A percentile compares a stretch with the other conserved stretches of the same genome.
Conservation (phyloP, 805 yeast species). For the Nematodospora valgi region DNA sequence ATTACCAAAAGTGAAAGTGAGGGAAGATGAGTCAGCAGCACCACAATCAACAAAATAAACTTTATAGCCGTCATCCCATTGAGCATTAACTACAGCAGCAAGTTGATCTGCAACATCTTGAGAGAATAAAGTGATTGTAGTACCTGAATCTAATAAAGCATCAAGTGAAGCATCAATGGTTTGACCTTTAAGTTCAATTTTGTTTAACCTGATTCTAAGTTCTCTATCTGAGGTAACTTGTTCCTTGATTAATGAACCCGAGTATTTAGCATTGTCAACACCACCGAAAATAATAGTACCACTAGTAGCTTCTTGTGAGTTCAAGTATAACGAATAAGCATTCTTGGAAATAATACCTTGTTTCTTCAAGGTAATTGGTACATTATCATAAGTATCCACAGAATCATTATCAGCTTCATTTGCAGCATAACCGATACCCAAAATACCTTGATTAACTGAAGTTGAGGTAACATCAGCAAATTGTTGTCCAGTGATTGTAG, state of each 20-base stretch:
- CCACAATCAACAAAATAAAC: constrained; percentile 5
- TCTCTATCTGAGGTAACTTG: background rate
- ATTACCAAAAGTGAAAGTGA: constrained; percentile 1
- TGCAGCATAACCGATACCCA: constrained; percentile 69
- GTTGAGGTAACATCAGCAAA: constrained; percentile 31
- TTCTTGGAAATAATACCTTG: constrained; percentile 31
- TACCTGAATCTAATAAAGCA: constrained; percentile 35
- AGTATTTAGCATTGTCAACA: constrained; percentile 26
- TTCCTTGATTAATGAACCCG: constrained; percentile 16
- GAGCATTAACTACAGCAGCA: constrained; percentile 1
- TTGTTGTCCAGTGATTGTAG: constrained; percentile 12
- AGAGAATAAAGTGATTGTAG: constrained; percentile 43
- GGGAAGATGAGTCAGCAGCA: background rate
- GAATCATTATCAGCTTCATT: constrained; percentile 52
- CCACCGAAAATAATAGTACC: constrained; percentile 35
- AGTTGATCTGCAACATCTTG: constrained; percentile 12
- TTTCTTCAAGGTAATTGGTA: constrained; percentile 30
- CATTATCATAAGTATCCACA: constrained; percentile 26
- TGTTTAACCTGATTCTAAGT: constrained; percentile 45
- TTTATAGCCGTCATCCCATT: background rate
- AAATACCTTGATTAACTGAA: constrained; percentile 63
- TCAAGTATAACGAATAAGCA: constrained; percentile 38
- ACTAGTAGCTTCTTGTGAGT: constrained; percentile 13
- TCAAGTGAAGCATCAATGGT: constrained; percentile 14
- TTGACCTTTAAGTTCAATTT: constrained; percentile 20